Conservation (phyloP, 768 basidiomycete species). For the Lentinula aciculospora region DNA sequence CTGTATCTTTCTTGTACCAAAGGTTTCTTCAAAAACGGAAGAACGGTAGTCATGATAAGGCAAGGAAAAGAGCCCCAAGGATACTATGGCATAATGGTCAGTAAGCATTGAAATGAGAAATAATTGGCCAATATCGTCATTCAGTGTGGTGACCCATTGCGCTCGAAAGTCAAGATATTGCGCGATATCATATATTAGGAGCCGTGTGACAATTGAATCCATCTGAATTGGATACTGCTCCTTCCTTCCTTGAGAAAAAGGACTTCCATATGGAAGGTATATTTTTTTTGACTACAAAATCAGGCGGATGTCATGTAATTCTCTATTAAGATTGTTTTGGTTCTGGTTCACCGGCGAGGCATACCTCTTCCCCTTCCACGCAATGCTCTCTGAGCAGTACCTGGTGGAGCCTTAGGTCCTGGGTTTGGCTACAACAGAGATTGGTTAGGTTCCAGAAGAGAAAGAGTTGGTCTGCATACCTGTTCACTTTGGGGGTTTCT, state of each 20-base stretch:
- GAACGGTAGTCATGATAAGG: slow-evolving; percentile 15
- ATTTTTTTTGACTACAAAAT: slow-evolving; percentile 1
- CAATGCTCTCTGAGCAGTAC: slow-evolving; percentile 80
- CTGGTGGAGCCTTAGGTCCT: slow-evolving; percentile 90
- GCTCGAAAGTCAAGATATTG: not conserved
- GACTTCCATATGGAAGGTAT: not conserved
- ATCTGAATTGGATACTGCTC: not conserved
- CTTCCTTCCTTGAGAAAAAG: not conserved
- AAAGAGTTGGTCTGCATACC: slow-evolving; percentile 39
- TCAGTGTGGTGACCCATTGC: slow-evolving; percentile 5
- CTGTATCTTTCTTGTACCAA: not conserved
- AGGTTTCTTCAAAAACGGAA: not conserved
- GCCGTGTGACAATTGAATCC: not conserved
- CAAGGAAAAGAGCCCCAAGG: not conserved
- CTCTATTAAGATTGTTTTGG: not conserved
- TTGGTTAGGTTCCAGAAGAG: slow-evolving; percentile 12
- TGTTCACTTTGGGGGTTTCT: slow-evolving; percentile 91
- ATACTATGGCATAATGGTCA: not conserved
- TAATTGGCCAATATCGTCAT: not conserved
- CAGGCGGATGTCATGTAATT: not conserved
- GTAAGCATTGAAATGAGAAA: not conserved
- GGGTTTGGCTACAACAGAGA: slow-evolving; percentile 50
- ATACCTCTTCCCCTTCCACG: slow-evolving; percentile 85
- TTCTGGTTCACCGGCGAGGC: slow-evolving; percentile 51
- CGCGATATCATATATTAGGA: slow-evolving; percentile 3